Evolutionary conservation across 225 moss, liverwort and hornwort genomes (phyloP), one percentile per base, ranked within the genome.

Genomic region (Thuidium tamariscinum): DNA sequence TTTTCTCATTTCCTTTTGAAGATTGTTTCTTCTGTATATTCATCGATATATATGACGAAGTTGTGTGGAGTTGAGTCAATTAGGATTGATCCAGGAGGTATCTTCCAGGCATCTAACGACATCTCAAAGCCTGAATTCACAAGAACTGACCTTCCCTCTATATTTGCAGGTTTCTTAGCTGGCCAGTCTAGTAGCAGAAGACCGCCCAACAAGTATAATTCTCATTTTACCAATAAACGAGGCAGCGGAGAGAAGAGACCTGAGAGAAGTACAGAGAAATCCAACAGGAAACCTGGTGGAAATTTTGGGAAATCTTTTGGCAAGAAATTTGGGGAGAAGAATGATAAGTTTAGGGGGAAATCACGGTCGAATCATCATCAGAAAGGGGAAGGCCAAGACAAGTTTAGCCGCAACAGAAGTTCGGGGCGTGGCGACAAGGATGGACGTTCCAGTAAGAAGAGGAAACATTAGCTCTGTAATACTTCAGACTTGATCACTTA

Each of bases 131-230:
- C 41, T 29, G 61, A 48, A 49, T 26, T 23, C 12, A 51, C 19
- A 42, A 77, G 49, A 75, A 49, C 32, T 51, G 49, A 55, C 48
- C 8, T 74, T 68, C 48, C 8, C 67, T 68, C 37, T 64, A 13
- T 41, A 25, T 65, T 77, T 86, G 74, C 92, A 94, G 91, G 93
- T 44, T 94, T 92, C 77, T 67, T 94, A 86, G 92, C 88, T 81
- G 93, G 93, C 39, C 87, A 89, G 83, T 73, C 85, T 23, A 83
- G 81, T 41, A 77, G 75, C 37, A 88, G 92, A 87, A 92, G 90
- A 80, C 86, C 85, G 26, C 60, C 85, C 15, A 87, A 63, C 73
- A 91, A 92, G 84, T 88, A 85, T 32, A 83, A 73, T 70, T 88
- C 84, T 85, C 72, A 83, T 81, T 90, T 91, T 81, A 20, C 80